A percentile compares a stretch with the other conserved stretches of the same genome.
phyloP scores from a whole-genome alignment of 805 yeast species.

The Metschnikowia chrysomelidarum region DNA sequence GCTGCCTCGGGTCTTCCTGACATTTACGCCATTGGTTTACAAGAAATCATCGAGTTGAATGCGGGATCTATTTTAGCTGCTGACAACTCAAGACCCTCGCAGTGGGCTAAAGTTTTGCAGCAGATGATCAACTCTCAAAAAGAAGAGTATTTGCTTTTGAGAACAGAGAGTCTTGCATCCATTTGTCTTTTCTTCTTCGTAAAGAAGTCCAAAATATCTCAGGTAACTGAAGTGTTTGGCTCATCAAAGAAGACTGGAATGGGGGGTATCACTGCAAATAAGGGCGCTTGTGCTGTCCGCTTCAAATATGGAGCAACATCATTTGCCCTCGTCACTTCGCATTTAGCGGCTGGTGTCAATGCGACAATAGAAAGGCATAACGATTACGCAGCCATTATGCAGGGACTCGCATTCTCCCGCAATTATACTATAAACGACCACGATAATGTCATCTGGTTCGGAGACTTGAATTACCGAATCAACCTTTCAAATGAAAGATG shows the following conservation, averaged over 20 bases:
- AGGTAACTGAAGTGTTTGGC: constrained; percentile 86
- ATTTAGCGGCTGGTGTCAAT: constrained; percentile 87
- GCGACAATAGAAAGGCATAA: constrained; percentile 82
- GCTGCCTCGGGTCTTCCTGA: constrained; percentile 55
- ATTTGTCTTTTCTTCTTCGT: constrained; percentile 64
- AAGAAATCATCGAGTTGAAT: constrained; percentile 89
- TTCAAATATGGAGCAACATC: constrained; percentile 74
- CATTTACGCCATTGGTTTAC: constrained; percentile 84
- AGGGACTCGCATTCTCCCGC: constrained; percentile 75
- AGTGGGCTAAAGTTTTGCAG: constrained; percentile 74
- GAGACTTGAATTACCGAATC: constrained; percentile 89
- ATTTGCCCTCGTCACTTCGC: constrained; percentile 85
- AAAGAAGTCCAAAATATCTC: constrained; percentile 35
- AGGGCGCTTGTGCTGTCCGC: constrained; percentile 93
- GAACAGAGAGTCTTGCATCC: constrained; percentile 77
- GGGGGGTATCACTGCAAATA: constrained; percentile 96
- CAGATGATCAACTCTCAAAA: constrained; percentile 53
- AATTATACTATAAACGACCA: constrained; percentile 77
- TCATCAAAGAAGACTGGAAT: constrained; percentile 91
- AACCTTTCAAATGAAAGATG: constrained; percentile 71
- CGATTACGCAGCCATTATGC: constrained; percentile 74
- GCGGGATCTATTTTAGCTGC: constrained; percentile 88
- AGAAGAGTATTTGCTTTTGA: constrained; percentile 54
- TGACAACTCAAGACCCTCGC: constrained; percentile 70
- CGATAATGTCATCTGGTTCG: constrained; percentile 89